Percentiles rank a stretch among this genome's conserved stretches.
These are phyloP conservation scores for Serendipita vermifera DNA, from an alignment of 768 basidiomycete species.

Conservation along the genomic window DNA sequence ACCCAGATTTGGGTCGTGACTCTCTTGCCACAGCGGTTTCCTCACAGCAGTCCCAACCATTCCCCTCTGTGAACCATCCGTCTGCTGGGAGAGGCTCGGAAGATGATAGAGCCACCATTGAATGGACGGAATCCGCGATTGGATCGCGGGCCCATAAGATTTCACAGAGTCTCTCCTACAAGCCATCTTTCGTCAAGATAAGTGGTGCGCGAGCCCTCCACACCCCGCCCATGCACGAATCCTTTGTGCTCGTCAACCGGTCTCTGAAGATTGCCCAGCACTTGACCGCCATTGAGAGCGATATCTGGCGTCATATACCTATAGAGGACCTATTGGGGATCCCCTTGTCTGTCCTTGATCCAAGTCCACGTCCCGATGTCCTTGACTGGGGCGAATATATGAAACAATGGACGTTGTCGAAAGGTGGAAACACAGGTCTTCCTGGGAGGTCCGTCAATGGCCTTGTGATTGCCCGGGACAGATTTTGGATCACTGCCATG, in stretches of 20 bases:
- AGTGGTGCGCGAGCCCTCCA: conserved; percentile 16
- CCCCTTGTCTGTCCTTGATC: conserved; percentile 11
- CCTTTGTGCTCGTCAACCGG: conserved; percentile 54
- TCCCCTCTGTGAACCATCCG: background rate
- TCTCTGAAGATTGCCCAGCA: conserved; percentile 58
- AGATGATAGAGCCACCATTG: too few species aligned
- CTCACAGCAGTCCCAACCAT: background rate
- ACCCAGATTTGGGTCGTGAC: too few species aligned
- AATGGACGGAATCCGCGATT: too few species aligned
- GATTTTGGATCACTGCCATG: conserved; percentile 74
- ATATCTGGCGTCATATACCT: conserved; percentile 69
- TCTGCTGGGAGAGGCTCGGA: too few species aligned
- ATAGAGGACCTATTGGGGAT: conserved; percentile 70
- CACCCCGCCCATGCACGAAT: conserved; percentile 35
- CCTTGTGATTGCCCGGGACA: conserved; percentile 57
- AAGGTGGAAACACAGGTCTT: conserved; percentile 21
- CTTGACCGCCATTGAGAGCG: conserved; percentile 79
- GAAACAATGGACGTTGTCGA: conserved; percentile 58
- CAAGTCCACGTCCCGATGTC: conserved; percentile 33
- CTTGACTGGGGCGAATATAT: conserved; percentile 77
- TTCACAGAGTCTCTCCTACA: background rate
- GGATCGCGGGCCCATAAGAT: too few species aligned
- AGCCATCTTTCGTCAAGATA: conserved; percentile 17
- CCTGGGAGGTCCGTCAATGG: conserved; percentile 52
- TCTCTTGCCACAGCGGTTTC: background rate